A percentile compares a stretch with the other conserved stretches of the same genome.
These are phyloP conservation scores for Vicia faba DNA, from an alignment of 306 rosid genomes.

Conservation along the genomic window DNA sequence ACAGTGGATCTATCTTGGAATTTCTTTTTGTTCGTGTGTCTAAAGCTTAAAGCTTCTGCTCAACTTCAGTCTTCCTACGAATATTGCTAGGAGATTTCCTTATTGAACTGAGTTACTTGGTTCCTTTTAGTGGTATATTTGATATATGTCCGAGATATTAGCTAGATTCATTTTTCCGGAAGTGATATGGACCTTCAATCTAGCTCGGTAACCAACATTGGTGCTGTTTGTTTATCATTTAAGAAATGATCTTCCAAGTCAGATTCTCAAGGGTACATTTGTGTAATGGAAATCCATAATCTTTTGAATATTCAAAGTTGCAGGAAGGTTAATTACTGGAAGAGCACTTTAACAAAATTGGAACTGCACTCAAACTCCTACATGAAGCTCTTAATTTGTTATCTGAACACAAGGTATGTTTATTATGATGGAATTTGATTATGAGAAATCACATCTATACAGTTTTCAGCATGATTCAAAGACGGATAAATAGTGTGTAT, in stretches of 20 bases:
- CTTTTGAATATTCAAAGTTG: constrained; percentile 22
- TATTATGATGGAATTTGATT: constrained; percentile 34
- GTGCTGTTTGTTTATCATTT: constrained; percentile 18
- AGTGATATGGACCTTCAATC: constrained; percentile 29
- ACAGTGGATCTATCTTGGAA: constrained; percentile 36
- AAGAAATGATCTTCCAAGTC: constrained; percentile 35
- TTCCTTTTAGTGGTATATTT: constrained; percentile 30
- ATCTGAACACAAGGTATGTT: constrained; percentile 26
- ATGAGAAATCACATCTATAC: constrained; percentile 31
- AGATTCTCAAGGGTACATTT: constrained; percentile 20
- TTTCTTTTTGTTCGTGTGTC: constrained; percentile 12
- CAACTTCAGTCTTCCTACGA: constrained; percentile 17
- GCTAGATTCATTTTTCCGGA: constrained; percentile 19
- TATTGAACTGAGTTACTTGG: constrained; percentile 35
- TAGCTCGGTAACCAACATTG: constrained; percentile 8
- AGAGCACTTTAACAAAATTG: constrained; percentile 19
- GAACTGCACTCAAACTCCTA: constrained; percentile 22
- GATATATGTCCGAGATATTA: constrained; percentile 4
- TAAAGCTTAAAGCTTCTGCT: constrained; percentile 14
- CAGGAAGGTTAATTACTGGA: constrained; percentile 32
- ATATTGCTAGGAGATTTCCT: constrained; percentile 38
- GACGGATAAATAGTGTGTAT: constrained; percentile 34
- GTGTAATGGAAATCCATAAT: constrained; percentile 21
- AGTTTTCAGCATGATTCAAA: constrained; percentile 29
- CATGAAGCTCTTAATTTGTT: constrained; percentile 33